Evolutionary conservation across 768 basidiomycete genomes (phyloP).

Genomic region (Pseudohyphozyma bogoriensis): DNA sequence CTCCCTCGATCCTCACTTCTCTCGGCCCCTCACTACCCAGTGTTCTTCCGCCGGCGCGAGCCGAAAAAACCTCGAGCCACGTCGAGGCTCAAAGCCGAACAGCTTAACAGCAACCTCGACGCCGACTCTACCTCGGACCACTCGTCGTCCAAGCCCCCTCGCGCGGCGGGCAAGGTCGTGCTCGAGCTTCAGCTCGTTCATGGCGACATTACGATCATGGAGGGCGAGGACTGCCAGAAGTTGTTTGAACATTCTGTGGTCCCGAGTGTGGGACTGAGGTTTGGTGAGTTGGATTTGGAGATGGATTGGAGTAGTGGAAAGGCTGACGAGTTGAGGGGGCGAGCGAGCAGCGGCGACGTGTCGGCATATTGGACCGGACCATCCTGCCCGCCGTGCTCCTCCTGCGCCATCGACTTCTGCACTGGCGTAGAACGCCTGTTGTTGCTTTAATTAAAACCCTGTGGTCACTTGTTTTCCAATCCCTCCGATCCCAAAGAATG

Average conservation of each 20-base stretch:
- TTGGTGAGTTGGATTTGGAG: neutral
- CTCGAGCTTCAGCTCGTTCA: neutral
- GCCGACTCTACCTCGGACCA: too few relatives aligned
- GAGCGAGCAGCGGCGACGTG: neutral
- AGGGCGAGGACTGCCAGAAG: neutral
- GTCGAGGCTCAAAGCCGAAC: slow-evolving; percentile 18
- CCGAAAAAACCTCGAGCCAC: neutral
- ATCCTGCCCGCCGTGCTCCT: too few relatives aligned
- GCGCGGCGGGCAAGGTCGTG: neutral
- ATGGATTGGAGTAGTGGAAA: neutral
- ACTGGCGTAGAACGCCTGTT: too few relatives aligned
- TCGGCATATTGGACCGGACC: neutral
- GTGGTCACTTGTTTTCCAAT: too few relatives aligned
- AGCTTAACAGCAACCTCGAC: too few relatives aligned
- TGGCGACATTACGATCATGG: slow-evolving; percentile 1
- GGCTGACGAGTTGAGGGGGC: neutral
- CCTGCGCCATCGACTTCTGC: too few relatives aligned
- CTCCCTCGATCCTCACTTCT: neutral
- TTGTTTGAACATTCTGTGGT: neutral
- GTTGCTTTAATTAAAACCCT: too few relatives aligned
- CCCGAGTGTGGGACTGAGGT: neutral
- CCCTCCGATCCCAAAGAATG: too few relatives aligned
- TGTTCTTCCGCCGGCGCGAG: neutral
- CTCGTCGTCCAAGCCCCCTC: too few relatives aligned
- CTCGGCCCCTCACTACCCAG: neutral